phyloP scores from a whole-genome alignment of 2,329 filamentous ascomycete species.

The Aspergillus awamori region DNA sequence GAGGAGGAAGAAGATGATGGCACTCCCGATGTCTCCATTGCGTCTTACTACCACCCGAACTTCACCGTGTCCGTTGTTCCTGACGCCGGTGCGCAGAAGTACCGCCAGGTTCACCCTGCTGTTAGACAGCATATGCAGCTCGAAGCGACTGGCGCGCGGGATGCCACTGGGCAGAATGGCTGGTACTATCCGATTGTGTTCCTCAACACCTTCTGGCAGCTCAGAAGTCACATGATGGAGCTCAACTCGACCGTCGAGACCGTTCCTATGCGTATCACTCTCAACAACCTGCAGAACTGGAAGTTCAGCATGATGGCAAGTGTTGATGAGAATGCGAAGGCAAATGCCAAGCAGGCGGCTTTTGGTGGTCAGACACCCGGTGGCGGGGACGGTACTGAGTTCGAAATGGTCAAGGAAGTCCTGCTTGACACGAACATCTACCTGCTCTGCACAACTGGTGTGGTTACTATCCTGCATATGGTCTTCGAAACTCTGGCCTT shows the following conservation, averaged over 20 bases:
- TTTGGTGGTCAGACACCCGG: slow-evolving; percentile 71
- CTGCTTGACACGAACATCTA: slow-evolving; percentile 92
- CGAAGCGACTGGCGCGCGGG: slow-evolving; percentile 78
- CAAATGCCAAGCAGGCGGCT: slow-evolving; percentile 76
- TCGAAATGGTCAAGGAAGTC: slow-evolving; percentile 96
- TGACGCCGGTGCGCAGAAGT: slow-evolving; percentile 71
- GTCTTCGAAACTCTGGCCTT: slow-evolving; percentile 95
- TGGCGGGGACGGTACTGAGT: slow-evolving; percentile 86
- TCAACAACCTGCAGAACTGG: slow-evolving; percentile 83
- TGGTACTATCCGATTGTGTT: slow-evolving; percentile 95
- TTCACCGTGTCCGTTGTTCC: slow-evolving; percentile 87
- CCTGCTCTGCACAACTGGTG: slow-evolving; percentile 78
- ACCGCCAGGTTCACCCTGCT: slow-evolving; percentile 69
- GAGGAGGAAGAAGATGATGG: slow-evolving; percentile 56
- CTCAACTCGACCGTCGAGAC: slow-evolving; percentile 86
- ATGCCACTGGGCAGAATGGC: slow-evolving; percentile 79
- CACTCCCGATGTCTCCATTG: slow-evolving; percentile 68
- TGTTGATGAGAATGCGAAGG: slow-evolving; percentile 84
- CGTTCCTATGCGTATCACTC: slow-evolving; percentile 78
- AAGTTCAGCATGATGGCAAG: slow-evolving; percentile 84
- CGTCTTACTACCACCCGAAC: slow-evolving; percentile 93
- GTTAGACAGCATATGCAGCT: slow-evolving; percentile 76
- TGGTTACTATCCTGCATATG: slow-evolving; percentile 89
- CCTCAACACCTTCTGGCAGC: slow-evolving; percentile 96
- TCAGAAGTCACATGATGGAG: slow-evolving; percentile 85